These are phyloP conservation scores for Dentipellis sp. DNA, from an alignment of 768 basidiomycete genomes.

Conservation along the genomic window DNA sequence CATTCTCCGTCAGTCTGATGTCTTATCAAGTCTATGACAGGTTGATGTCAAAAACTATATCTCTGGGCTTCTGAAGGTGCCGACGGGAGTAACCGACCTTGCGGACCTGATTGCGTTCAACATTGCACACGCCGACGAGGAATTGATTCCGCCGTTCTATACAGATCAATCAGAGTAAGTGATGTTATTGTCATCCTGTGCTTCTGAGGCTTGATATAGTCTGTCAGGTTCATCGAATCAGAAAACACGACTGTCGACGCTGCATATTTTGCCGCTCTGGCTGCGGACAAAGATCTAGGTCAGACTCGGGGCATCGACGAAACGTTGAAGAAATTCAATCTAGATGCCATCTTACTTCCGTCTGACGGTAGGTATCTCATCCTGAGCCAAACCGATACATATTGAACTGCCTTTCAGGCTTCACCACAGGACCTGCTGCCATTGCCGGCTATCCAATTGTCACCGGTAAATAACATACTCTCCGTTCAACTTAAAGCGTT, in stretches of 20 bases:
- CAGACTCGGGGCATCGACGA: slow-evolving; percentile 25
- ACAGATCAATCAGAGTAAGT: slow-evolving; percentile 26
- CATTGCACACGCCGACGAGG: slow-evolving; percentile 39
- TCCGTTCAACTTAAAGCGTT: not conserved
- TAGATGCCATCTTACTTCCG: slow-evolving; percentile 25
- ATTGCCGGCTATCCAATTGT: slow-evolving; percentile 16
- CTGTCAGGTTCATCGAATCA: slow-evolving; percentile 19
- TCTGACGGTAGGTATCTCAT: slow-evolving; percentile 21
- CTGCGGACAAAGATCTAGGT: slow-evolving; percentile 22
- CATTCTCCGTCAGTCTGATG: not conserved
- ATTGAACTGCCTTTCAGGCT: not conserved
- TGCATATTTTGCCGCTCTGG: slow-evolving; percentile 23
- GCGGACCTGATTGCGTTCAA: slow-evolving; percentile 56
- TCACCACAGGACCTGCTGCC: slow-evolving; percentile 8
- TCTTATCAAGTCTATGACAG: slow-evolving; percentile 20
- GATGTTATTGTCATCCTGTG: not conserved
- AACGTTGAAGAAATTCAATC: slow-evolving; percentile 19
- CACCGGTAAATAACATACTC: slow-evolving; percentile 1
- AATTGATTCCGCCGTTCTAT: slow-evolving; percentile 28
- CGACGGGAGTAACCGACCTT: slow-evolving; percentile 44
- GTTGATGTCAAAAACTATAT: slow-evolving; percentile 45
- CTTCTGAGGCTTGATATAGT: not conserved
- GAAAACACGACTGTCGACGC: slow-evolving; percentile 19
- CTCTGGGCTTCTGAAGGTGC: slow-evolving; percentile 37
- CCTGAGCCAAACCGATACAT: not conserved